Percentiles rank a stretch among this genome's conserved stretches.
Evolutionary conservation across 176 grass and related monocot species (phyloP).

Genomic region (Neostapfia colusana): DNA sequence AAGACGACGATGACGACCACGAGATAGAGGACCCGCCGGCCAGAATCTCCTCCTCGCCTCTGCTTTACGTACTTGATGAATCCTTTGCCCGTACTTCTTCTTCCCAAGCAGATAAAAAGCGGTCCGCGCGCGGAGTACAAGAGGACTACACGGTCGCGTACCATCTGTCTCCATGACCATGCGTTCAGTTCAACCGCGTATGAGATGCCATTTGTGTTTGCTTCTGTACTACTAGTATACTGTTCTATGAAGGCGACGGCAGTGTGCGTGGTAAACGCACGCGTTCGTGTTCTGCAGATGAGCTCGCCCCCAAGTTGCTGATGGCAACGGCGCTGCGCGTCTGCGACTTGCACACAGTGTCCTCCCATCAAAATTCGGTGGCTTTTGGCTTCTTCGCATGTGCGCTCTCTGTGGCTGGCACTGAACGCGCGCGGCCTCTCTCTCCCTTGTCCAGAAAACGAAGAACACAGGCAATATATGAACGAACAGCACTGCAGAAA

Average conservation of each 20-base stretch:
- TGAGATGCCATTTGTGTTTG: not conserved
- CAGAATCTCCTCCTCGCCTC: slow-evolving; percentile 24
- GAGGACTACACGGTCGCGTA: not conserved
- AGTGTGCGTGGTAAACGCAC: slow-evolving; percentile 18
- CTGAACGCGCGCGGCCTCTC: not conserved
- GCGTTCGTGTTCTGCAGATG: not conserved
- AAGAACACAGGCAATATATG: not conserved
- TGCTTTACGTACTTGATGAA: slow-evolving; percentile 29
- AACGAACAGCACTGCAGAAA: not conserved
- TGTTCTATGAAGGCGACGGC: not conserved
- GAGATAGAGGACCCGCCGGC: not conserved
- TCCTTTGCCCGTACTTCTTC: slow-evolving; percentile 29
- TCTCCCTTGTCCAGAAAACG: not conserved
- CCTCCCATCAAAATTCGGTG: not conserved
- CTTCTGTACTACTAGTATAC: not conserved
- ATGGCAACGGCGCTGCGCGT: not conserved
- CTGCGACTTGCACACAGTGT: not conserved
- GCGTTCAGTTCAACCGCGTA: too few relatives aligned
- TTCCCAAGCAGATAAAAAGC: too few relatives aligned
- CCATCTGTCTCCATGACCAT: not conserved
- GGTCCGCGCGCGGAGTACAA: too few relatives aligned
- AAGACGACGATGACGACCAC: too few relatives aligned
- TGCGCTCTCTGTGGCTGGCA: not conserved
- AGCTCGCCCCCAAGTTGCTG: slow-evolving; percentile 3
- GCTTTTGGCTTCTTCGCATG: too few relatives aligned